Evolutionary conservation across 1,284 basidiomycete genomes (phyloP), one percentile per base, ranked within the genome.

Genomic region (Athelia psychrophila): DNA sequence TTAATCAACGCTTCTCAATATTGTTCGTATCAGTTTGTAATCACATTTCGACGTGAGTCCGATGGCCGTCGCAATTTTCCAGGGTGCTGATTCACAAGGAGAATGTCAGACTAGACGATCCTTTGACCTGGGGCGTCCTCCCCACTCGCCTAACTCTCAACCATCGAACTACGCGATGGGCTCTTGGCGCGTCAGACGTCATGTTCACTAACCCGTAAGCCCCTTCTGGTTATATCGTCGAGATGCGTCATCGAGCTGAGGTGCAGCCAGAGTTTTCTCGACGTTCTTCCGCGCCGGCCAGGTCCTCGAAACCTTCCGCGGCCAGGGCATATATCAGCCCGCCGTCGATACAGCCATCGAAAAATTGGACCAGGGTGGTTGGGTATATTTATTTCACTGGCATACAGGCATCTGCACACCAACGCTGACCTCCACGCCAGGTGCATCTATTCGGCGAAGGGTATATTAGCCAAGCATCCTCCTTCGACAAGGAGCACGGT

Each of bases 401-500:
- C 8, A 15, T 47, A 30, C 13, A 30, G 5, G 27, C 27, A 30
- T 30, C 13, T 6, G 27, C 27, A 30, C 27, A 30, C 13, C 5
- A 13, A 13, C 5, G 6, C 13, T 30, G 27, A 30, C 27, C 5
- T 5, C 5, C 27, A 30, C 44, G 36, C 53, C 22, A 95, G 94
- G 77, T 98, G 12, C 96, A 99, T 64, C 78, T 99, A 40, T 99
- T 95, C 60, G 86, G 93, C 0, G 97, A 99, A 69, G 95, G 96
- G 20, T 91, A 89, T 59, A 85, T 98, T 44, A 91, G 93, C 63
- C 95, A 94, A 64, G 78, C 84, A 23, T 64, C 76, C 20, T 71
- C 77, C 9, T 84, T 88, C 62, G 73, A 64, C 25, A 66, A 61
- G 44, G 69, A 71, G 36, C 61, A 66, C 42, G 67, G 65, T 2